Conservation (phyloP, 768 basidiomycete species). For the Amanita inopinata region DNA sequence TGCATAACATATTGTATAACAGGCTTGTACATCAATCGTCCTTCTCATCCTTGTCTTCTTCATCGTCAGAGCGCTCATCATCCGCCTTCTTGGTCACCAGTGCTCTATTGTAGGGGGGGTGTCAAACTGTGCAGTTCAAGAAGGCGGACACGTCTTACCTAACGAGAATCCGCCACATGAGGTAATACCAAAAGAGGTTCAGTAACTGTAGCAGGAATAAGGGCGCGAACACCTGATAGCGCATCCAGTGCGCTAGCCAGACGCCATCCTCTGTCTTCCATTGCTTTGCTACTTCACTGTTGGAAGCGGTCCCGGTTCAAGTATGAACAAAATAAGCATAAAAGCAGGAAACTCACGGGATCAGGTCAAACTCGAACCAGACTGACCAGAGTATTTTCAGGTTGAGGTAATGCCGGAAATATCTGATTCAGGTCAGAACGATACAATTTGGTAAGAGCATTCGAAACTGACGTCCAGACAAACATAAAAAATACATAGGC, state of each 20-base stretch:
- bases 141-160: conserved; percentile 45
- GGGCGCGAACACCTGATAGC: conserved; percentile 69
- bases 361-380: conserved; percentile 64
- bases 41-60: conserved; percentile 39
- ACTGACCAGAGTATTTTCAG: conserved; percentile 81
- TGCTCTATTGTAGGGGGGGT: conserved; percentile 32
- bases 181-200: conserved; percentile 90
- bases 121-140: conserved; percentile 6
- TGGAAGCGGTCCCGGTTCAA: not conserved
- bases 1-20: not conserved
- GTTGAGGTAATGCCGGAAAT: conserved; percentile 64
- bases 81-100: conserved; percentile 34
- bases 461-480: conserved; percentile 73
- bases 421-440: conserved; percentile 4
- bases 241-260: conserved; percentile 73
- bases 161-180: conserved; percentile 68
- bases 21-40: conserved; percentile 15
- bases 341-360: conserved; percentile 53
- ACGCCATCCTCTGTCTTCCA: conserved; percentile 57
- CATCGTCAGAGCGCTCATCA: conserved; percentile 80
- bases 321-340: not conserved
- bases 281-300: conserved; percentile 41
- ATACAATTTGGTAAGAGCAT: not conserved
- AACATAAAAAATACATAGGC: conserved; percentile 56
- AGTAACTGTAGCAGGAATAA: conserved; percentile 69